A percentile compares a stretch with the other conserved stretches of the same genome.
Conservation (phyloP, 2,329 filamentous ascomycete species). For the Aspergillus pseudoviridinutans region DNA sequence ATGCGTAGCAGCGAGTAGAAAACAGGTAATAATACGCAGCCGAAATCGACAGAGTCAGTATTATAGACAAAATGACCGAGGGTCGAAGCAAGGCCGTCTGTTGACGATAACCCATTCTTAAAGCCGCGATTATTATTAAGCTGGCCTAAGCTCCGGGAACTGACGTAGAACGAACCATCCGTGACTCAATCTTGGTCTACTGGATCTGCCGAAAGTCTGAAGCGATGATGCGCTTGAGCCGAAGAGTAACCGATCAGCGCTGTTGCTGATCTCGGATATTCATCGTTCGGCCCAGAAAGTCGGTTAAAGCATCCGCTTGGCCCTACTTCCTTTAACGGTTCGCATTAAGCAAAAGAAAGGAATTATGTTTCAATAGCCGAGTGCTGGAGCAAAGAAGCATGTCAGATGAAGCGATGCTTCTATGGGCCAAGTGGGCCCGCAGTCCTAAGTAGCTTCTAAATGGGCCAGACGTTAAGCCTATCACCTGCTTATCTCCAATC, state of each 20-base stretch:
- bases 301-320: background rate
- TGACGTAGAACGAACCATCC: background rate
- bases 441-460: too few species aligned
- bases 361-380: too few species aligned
- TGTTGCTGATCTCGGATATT: background rate
- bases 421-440: too few species aligned
- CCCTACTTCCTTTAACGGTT: too few species aligned
- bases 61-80: background rate
- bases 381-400: too few species aligned
- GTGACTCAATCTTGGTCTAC: background rate
- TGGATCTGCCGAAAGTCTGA: slow-evolving; percentile 17
- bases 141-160: background rate
- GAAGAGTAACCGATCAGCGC: slow-evolving; percentile 13
- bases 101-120: background rate
- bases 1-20: background rate
- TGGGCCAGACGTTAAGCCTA: too few species aligned
- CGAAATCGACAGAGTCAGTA: background rate
- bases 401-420: too few species aligned
- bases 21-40: background rate
- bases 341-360: too few species aligned
- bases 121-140: background rate
- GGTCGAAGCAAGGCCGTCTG: too few species aligned
- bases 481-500: too few species aligned
- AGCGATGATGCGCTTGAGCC: slow-evolving; percentile 14
- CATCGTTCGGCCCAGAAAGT: background rate